Evolutionary conservation across 495 filamentous ascomycete genomes (phyloP).

Genomic region (Hypomontagnella monticulosa): DNA sequence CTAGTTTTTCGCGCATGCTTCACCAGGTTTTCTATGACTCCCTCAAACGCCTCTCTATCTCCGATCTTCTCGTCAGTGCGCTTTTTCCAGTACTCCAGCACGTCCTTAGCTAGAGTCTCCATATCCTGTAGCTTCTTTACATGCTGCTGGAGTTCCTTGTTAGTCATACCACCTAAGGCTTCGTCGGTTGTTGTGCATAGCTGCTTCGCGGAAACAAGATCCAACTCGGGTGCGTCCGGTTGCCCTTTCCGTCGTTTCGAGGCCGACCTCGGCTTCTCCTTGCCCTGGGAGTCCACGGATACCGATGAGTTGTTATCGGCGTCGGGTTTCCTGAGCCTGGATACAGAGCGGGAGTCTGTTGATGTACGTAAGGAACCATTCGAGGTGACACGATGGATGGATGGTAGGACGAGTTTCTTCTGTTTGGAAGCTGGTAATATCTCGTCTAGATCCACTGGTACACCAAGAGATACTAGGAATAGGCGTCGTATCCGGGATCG

Average conservation of each 20-base stretch:
- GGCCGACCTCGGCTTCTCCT: slow-evolving; percentile 50
- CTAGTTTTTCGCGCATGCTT: slow-evolving; percentile 90
- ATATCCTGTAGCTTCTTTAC: slow-evolving; percentile 74
- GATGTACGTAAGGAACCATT: slow-evolving; percentile 61
- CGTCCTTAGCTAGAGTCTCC: slow-evolving; percentile 73
- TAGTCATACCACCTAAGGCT: slow-evolving; percentile 78
- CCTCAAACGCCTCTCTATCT: slow-evolving; percentile 96
- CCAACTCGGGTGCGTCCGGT: slow-evolving; percentile 75
- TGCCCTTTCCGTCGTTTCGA: slow-evolving; percentile 64
- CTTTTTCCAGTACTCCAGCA: slow-evolving; percentile 90
- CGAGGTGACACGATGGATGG: slow-evolving; percentile 70
- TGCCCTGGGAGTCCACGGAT: slow-evolving; percentile 64
- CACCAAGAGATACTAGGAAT: slow-evolving; percentile 94
- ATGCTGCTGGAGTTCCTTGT: slow-evolving; percentile 77
- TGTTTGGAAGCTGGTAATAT: slow-evolving; percentile 96
- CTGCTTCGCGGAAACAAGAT: slow-evolving; percentile 79
- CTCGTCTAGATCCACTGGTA: slow-evolving; percentile 96
- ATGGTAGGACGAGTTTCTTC: slow-evolving; percentile 95
- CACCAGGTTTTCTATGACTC: slow-evolving; percentile 97
- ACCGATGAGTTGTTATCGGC: slow-evolving; percentile 63
- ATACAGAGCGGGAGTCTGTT: slow-evolving; percentile 60
- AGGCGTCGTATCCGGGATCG: slow-evolving; percentile 94
- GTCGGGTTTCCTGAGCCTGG: slow-evolving; percentile 60
- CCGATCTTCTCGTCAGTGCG: slow-evolving; percentile 82
- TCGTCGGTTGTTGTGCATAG: slow-evolving; percentile 85